phyloP scores from a whole-genome alignment of 345 rosid genomes.

The Murraya paniculata region DNA sequence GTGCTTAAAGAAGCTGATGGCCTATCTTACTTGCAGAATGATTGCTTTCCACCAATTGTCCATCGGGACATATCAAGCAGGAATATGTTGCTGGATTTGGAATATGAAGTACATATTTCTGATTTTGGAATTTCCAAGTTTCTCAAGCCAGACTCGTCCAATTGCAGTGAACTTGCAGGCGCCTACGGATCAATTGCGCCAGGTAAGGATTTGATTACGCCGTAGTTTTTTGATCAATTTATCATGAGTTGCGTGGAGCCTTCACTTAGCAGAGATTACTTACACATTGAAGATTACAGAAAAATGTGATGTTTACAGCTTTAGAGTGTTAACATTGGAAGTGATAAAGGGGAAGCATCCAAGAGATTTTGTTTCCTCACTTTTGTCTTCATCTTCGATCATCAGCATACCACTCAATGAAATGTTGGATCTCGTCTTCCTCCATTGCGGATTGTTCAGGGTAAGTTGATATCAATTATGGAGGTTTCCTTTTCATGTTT shows the following conservation, averaged over 20 bases:
- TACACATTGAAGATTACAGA: not conserved
- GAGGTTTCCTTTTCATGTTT: no score
- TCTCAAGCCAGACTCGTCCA: no score
- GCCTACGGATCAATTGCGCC: no score
- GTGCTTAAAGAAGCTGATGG: conserved; percentile 5
- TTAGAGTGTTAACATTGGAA: not conserved
- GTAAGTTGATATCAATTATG: no score
- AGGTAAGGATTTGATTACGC: no score
- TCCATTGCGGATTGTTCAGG: not conserved
- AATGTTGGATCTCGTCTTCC: not conserved
- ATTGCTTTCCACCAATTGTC: conserved; percentile 20
- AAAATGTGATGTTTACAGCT: not conserved
- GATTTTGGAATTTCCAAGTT: no score
- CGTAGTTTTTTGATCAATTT: no score
- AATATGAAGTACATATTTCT: no score
- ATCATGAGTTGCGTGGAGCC: no score
- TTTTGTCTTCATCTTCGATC: not conserved
- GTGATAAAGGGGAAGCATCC: not conserved
- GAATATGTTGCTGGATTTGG: not conserved
- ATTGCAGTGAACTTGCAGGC: no score
- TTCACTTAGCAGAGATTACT: not conserved
- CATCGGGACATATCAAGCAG: conserved; percentile 34
- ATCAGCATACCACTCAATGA: not conserved
- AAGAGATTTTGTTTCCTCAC: not conserved
- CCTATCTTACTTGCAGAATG: conserved; percentile 29